phyloP scores from a whole-genome alignment of 768 basidiomycete species.

The Leucocoprinus sp. region DNA sequence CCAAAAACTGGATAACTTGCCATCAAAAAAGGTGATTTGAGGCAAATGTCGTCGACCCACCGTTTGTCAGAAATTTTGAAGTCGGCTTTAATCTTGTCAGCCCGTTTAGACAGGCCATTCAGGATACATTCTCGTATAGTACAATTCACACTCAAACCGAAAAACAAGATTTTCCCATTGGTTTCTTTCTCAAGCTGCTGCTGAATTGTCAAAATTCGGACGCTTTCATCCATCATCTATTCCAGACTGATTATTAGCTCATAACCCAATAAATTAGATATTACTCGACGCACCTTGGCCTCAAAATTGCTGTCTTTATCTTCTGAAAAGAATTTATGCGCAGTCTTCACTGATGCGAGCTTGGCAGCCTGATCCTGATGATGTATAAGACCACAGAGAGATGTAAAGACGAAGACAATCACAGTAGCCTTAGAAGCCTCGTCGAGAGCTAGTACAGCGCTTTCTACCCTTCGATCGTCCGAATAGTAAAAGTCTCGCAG shows the following conservation, averaged over 20 bases:
- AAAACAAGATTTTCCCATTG: conserved; percentile 69
- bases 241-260: too few relatives aligned
- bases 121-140: conserved; percentile 74
- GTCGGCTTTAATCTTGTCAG: conserved; percentile 81
- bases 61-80: conserved; percentile 95
- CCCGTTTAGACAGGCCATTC: conserved; percentile 77
- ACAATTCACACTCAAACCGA: conserved; percentile 79
- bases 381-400: background rate
- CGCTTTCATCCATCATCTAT: conserved; percentile 91
- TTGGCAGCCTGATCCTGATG: conserved; percentile 64
- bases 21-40: background rate
- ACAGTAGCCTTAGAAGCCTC: conserved; percentile 70
- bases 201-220: conserved; percentile 68
- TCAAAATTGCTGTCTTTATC: conserved; percentile 91
- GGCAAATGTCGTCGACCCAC: conserved; percentile 30
- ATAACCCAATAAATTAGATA: background rate
- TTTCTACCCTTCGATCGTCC: conserved; percentile 91
- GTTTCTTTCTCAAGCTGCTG: conserved; percentile 84
- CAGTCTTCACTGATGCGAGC: conserved; percentile 65
- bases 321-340: conserved; percentile 91
- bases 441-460: conserved; percentile 79
- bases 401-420: conserved; percentile 10
- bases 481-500: conserved; percentile 96
- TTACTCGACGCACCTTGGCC: conserved; percentile 52
- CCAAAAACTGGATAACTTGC: conserved; percentile 66